Percentiles rank a stretch among this genome's conserved stretches.
phyloP scores from a whole-genome alignment of 192 early-diverging fungal genomes.

The Backusella tuberculispora region DNA sequence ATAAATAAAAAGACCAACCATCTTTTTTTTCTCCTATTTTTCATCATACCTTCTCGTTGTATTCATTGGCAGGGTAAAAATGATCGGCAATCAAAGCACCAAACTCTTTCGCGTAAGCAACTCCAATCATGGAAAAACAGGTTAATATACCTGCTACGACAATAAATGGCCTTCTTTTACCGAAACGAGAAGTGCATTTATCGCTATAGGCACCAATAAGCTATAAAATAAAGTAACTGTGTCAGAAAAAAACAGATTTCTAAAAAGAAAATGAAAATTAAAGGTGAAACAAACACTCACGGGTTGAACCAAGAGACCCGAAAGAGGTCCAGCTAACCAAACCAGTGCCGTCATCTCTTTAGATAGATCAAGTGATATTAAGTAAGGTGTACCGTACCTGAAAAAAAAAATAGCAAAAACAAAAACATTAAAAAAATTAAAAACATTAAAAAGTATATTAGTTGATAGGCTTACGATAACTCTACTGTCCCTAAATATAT shows the following conservation, averaged over 20 bases:
- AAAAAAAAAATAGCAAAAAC: conserved; percentile 5
- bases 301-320: conserved; percentile 40
- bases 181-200: conserved; percentile 66
- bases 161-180: conserved; percentile 89
- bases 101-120: conserved; percentile 80
- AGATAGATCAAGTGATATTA: conserved; percentile 66
- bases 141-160: conserved; percentile 67
- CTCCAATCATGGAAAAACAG: conserved; percentile 65
- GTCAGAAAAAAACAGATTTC: not conserved
- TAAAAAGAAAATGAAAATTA: not conserved
- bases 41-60: not conserved
- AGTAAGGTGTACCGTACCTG: conserved; percentile 77
- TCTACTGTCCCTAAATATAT: conserved; percentile 72
- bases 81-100: conserved; percentile 26
- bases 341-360: conserved; percentile 69
- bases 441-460: not conserved
- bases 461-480: conserved; percentile 46
- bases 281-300: not conserved
- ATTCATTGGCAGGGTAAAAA: not conserved
- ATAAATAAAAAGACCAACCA: not conserved
- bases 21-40: not conserved
- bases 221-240: conserved; percentile 51
- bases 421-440: no score
- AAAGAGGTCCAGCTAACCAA: conserved; percentile 82
- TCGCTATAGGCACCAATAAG: conserved; percentile 89